Evolutionary conservation across 1,139 yeast species (phyloP), one percentile per base, ranked within the genome.

Genomic region (Kodamaea fungicola): DNA sequence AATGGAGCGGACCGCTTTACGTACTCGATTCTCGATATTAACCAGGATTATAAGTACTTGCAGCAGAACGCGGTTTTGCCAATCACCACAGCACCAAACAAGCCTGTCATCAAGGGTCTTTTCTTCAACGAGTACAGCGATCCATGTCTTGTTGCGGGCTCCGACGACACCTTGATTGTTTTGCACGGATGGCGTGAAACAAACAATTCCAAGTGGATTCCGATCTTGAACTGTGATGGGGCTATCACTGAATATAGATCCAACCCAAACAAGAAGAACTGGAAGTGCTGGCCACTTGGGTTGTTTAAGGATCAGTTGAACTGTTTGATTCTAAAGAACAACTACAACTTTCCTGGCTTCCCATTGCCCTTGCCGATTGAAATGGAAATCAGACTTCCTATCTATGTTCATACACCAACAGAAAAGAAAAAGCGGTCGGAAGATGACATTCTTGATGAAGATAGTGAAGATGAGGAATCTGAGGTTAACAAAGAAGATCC

Each of bases 221-320:
- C 97, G 1, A 54, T 90, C n/a, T 64, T 90, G 41, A 86, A 87
- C 54, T 73, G 88, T 21, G 65, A 64, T 16, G 73, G 73, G 28
- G 79, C 78, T 2, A 74, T 83, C 22, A 72, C 77, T 7, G 76
- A 72, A 34, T 57, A 64, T 40, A 80, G 83, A 37, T 59, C 67
- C n/a, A 67, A 67, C 42, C 62, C 62, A 10, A 64, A 65, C 34
- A 67, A 69, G 41, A 74, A 67, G 43, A 66, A 76, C 54, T 71
- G 76, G 76, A 74, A 59, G 43, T 83, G 86, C 47, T 89, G 97
- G 97, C 97, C 97, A 8, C 67, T 92, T 36, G 96, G 96, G 2
- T 67, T 89, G 32, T 71, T 74, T 42, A 76, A 73, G 37, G 84
- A 83, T 46, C 78, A 79, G 42, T 73, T 89, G 49, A 77, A 77